Evolutionary conservation across 2,329 filamentous ascomycete genomes (phyloP), one percentile per base, ranked within the genome.

Genomic region (Teratosphaeria gauchensis): DNA sequence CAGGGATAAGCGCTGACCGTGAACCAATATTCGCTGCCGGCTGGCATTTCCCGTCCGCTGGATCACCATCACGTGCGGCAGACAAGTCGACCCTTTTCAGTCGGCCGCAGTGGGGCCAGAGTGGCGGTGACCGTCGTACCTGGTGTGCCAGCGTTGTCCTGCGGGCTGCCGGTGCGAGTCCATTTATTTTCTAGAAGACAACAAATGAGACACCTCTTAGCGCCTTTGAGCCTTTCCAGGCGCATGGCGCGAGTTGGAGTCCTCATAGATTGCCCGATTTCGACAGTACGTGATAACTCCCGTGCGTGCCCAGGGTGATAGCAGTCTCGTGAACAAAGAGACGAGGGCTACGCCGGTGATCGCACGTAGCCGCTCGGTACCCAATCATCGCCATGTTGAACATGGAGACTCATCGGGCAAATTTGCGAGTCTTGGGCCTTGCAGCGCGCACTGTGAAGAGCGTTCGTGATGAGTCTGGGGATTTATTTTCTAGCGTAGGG

Each of bases 101-200:
- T 28, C 21, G 31, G 54, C 35, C 21, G 48, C 21, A 52, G 62
- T 57, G 66, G 65, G 62, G 65, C 60, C 58, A 60, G 64, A 66
- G 61, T 64, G 65, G 66, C 66, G 66, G 66, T 68, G 65, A 68
- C 59, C 55, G 62, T 59, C 48, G 61, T 63, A 63, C 65, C 59
- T 63, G 62, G 58, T 28, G 59, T 66, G 65, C 64, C 65, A 65
- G 58, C 65, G 58, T 59, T 61, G 54, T n/a, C 56, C 65, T 69
- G 66, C 67, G 67, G 65, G 59, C 62, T 64, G 59, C 65, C 64
- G 66, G 52, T 32, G 42, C 42, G 56, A 61, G 55, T 62, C 63
- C 62, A 66, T 63, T 61, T 31, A 60, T 58, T 56, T 67, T 68
- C 64, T 65, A 63, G 66, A 67, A 66, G 60, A 64, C 61, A 62